Conservation (phyloP, 305 asterid species). For the Fraxinus baroniana region DNA sequence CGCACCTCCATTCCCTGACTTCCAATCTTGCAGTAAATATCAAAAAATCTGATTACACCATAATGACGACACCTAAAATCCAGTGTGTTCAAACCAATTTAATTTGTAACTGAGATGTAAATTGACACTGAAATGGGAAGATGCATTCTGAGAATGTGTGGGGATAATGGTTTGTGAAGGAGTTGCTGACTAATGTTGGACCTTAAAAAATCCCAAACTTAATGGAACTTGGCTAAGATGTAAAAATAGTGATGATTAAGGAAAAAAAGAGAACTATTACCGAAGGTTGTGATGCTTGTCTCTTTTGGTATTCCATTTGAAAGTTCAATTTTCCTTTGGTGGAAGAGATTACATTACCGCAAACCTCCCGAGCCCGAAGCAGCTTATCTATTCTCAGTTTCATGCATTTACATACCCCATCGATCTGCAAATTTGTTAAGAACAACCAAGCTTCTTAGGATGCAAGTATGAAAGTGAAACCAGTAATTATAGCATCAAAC, state of each 20-base stretch:
- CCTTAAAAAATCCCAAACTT: not conserved
- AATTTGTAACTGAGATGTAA: not conserved
- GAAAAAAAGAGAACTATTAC: constrained; percentile 32
- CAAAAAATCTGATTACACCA: not conserved
- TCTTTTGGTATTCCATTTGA: constrained; percentile 57
- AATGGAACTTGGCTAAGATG: not conserved
- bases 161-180: not conserved
- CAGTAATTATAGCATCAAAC: constrained; percentile 9
- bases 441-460: not conserved
- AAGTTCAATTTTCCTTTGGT: constrained; percentile 59
- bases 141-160: not conserved
- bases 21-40: not conserved
- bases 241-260: not conserved
- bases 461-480: not conserved
- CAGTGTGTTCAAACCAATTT: not conserved
- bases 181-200: not conserved
- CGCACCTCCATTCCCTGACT: not conserved
- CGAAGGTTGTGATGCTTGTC: constrained; percentile 61
- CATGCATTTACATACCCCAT: constrained; percentile 20
- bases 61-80: not conserved
- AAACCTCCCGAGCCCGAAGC: constrained; percentile 68
- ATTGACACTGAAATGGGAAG: not conserved
- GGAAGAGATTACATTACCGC: constrained; percentile 53
- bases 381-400: constrained; percentile 41
- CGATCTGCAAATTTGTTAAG: constrained; percentile 37